Evolutionary conservation across 2,329 filamentous ascomycete species (phyloP).

Genomic region (Byssoonygena ceratinophila): DNA sequence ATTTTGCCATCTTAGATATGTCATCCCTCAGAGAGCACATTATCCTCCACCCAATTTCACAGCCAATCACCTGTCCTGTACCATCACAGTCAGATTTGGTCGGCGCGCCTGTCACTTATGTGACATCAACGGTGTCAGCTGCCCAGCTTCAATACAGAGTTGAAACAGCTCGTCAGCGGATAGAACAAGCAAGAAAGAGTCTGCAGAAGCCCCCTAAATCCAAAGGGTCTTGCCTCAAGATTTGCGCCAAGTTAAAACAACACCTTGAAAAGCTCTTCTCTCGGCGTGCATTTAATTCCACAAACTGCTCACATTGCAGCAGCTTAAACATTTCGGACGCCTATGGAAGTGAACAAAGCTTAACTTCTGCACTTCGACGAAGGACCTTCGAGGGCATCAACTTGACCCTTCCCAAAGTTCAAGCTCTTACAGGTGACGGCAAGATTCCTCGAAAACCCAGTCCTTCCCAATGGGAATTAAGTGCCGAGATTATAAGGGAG

Average conservation of each 20-base stretch:
- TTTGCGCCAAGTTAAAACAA: background rate
- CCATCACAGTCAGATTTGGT: background rate
- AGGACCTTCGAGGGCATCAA: conserved; percentile 13
- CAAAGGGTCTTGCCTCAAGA: background rate
- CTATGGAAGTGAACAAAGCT: background rate
- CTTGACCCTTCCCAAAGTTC: conserved; percentile 9
- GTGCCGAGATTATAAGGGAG: background rate
- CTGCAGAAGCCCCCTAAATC: background rate
- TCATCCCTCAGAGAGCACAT: background rate
- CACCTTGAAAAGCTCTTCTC: background rate
- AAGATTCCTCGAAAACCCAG: conserved; percentile 9
- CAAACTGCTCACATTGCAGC: background rate
- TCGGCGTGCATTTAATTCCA: background rate
- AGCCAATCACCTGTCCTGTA: background rate
- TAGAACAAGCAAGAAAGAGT: background rate
- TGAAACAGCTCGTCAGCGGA: background rate
- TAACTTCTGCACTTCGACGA: background rate
- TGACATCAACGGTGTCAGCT: background rate
- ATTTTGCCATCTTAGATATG: conserved; percentile 1
- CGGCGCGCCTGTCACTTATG: background rate
- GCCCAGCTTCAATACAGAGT: conserved; percentile 4
- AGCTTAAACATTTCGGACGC: background rate
- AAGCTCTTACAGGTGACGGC: conserved; percentile 9
- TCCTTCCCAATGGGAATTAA: conserved; percentile 2
- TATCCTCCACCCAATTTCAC: background rate